Evolutionary conservation across 768 basidiomycete genomes (phyloP).

Genomic region (Melanogaster broomeanus): DNA sequence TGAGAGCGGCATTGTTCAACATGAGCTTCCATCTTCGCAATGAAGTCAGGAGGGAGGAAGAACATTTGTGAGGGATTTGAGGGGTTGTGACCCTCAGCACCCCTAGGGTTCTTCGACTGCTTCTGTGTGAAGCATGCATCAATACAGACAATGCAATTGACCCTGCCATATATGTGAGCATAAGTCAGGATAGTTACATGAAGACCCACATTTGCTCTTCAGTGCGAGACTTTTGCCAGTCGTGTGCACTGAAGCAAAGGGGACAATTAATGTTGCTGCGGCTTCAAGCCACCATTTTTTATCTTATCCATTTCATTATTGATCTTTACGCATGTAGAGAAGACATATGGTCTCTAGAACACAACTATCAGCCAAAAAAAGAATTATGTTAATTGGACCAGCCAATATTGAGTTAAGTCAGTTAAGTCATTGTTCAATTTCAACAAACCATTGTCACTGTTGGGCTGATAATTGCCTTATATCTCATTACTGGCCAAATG

Average conservation of each 20-base stretch:
- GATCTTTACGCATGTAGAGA: too few relatives aligned
- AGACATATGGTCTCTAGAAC: too few relatives aligned
- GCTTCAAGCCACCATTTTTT: too few relatives aligned
- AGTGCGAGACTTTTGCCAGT: background rate
- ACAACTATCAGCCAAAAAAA: too few relatives aligned
- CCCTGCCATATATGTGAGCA: slow-evolving; percentile 5
- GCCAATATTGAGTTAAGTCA: too few relatives aligned
- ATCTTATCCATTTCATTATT: too few relatives aligned
- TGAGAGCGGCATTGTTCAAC: background rate
- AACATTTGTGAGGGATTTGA: background rate
- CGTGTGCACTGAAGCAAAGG: slow-evolving; percentile 2
- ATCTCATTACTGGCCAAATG: too few relatives aligned
- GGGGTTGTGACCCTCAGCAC: slow-evolving; percentile 2
- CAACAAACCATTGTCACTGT: too few relatives aligned
- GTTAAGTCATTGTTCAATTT: too few relatives aligned
- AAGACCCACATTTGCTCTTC: background rate
- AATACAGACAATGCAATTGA: slow-evolving; percentile 31
- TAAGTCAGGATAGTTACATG: background rate
- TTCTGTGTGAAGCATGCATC: slow-evolving; percentile 40
- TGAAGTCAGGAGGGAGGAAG: slow-evolving; percentile 10
- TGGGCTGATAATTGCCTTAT: too few relatives aligned
- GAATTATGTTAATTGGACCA: too few relatives aligned
- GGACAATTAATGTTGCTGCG: too few relatives aligned
- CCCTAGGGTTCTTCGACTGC: slow-evolving; percentile 10
- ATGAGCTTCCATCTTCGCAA: slow-evolving; percentile 20